These are phyloP conservation scores for Nidularia pulvinata DNA, from an alignment of 768 basidiomycete species.

Conservation along the genomic window DNA sequence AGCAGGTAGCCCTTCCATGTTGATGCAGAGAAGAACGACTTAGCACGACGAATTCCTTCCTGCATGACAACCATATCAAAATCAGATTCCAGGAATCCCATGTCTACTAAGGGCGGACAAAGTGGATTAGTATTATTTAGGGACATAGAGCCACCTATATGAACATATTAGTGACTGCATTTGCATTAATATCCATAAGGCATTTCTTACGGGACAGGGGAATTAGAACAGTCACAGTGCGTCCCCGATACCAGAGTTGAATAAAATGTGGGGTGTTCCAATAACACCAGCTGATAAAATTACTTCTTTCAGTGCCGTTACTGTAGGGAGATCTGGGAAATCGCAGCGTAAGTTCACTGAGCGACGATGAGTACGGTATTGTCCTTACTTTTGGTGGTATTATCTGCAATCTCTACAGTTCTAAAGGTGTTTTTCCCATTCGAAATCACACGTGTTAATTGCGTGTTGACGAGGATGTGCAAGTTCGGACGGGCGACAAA, in stretches of 20 bases:
- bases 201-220: too few relatives aligned
- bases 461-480: conserved; percentile 15
- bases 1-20: conserved; percentile 18
- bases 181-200: too few relatives aligned
- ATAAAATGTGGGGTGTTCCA: conserved; percentile 17
- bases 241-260: conserved; percentile 22
- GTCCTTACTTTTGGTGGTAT: too few relatives aligned
- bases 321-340: neutral
- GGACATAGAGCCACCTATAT: too few relatives aligned
- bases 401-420: conserved; percentile 1
- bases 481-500: conserved; percentile 18
- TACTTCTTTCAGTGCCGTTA: conserved; percentile 45
- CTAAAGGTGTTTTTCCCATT: conserved; percentile 1
- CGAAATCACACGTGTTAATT: conserved; percentile 11
- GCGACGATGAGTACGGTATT: too few relatives aligned
- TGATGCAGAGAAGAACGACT: conserved; percentile 12
- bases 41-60: conserved; percentile 9
- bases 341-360: neutral
- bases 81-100: conserved; percentile 30
- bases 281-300: conserved; percentile 31
- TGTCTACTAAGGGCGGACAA: conserved; percentile 42
- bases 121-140: conserved; percentile 39
- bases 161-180: too few relatives aligned
- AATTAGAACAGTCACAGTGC: neutral
- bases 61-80: conserved; percentile 18